phyloP scores from a whole-genome alignment of 108 stramenopile species.

The Cylindrotheca fusiformis region DNA sequence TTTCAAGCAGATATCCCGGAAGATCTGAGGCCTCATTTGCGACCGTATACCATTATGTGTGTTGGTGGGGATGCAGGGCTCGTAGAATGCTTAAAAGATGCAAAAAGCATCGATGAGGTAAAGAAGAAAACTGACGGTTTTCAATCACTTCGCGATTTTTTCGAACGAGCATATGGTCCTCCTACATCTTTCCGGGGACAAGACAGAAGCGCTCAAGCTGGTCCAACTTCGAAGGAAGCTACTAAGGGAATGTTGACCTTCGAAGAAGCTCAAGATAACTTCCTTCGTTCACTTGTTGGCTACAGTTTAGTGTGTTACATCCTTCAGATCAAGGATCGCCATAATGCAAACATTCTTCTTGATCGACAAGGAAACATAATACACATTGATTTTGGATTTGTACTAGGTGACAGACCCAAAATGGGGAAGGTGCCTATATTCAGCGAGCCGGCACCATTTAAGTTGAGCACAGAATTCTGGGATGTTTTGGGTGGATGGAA shows the following conservation, averaged over 20 bases:
- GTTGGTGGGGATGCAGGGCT: conserved; percentile 84
- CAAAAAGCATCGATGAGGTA: conserved; percentile 84
- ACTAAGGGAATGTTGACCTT: conserved; percentile 38
- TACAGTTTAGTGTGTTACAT: conserved; percentile 94
- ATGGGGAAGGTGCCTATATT: conserved; percentile 88
- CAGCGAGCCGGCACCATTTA: conserved; percentile 92
- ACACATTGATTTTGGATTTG: conserved; percentile 98
- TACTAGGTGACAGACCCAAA: conserved; percentile 92
- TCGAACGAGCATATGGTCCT: conserved; percentile 74
- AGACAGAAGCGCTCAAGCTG: neutral
- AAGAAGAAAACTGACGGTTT: conserved; percentile 82
- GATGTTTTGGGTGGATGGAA: conserved; percentile 95
- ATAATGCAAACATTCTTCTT: conserved; percentile 97
- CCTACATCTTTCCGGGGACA: conserved; percentile 14
- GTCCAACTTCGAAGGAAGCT: neutral
- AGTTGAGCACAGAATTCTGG: conserved; percentile 87
- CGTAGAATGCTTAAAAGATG: conserved; percentile 83
- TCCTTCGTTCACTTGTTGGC: conserved; percentile 84
- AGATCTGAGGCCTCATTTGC: conserved; percentile 63
- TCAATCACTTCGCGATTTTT: conserved; percentile 68
- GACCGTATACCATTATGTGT: conserved; percentile 90
- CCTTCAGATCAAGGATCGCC: conserved; percentile 95
- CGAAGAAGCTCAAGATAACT: conserved; percentile 86
- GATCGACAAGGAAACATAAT: conserved; percentile 65
- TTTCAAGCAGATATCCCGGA: conserved; percentile 75